Conservation (phyloP, 2,329 filamentous ascomycete species). For the Fusarium staphyleae region DNA sequence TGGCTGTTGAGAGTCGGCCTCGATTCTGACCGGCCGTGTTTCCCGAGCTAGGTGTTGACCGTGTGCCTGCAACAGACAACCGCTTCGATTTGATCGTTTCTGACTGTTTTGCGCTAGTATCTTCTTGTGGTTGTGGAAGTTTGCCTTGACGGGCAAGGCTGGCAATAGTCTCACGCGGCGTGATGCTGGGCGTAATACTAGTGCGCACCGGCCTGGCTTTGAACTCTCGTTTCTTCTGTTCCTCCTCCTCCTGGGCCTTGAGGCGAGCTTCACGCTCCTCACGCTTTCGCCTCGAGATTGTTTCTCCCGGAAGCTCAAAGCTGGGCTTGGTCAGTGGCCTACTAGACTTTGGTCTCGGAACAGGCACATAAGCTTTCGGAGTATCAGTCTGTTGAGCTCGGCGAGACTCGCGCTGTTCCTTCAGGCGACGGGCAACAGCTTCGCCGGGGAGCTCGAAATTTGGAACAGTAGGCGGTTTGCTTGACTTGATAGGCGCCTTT, state of each 20-base stretch:
- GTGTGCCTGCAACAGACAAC: conserved; percentile 31
- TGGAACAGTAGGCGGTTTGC: conserved; percentile 61
- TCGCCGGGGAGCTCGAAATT: conserved; percentile 70
- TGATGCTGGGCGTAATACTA: conserved; percentile 49
- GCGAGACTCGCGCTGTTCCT: conserved; percentile 65
- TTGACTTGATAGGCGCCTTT: conserved; percentile 58
- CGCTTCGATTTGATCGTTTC: conserved; percentile 36
- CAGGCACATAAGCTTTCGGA: conserved; percentile 47
- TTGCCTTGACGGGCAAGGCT: conserved; percentile 63
- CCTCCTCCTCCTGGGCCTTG: conserved; percentile 65
- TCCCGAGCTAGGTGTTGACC: conserved; percentile 9
- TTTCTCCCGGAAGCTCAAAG: conserved; percentile 71
- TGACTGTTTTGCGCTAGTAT: conserved; percentile 29
- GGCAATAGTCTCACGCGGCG: conserved; percentile 63
- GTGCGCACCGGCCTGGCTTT: conserved; percentile 65
- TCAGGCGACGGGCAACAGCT: conserved; percentile 63
- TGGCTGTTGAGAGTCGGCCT: conserved; percentile 40
- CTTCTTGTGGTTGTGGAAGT: conserved; percentile 42
- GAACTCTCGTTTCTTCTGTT: conserved; percentile 67
- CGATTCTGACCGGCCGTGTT: conserved; percentile 32
- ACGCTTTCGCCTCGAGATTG: conserved; percentile 62
- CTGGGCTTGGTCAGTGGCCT: conserved; percentile 61
- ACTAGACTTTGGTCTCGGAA: conserved; percentile 57
- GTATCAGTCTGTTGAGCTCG: conserved; percentile 48
- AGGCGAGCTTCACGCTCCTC: conserved; percentile 64